Evolutionary conservation across 371 early-diverging fungal genomes (phyloP).

Genomic region (Rhizopus stolonifer): DNA sequence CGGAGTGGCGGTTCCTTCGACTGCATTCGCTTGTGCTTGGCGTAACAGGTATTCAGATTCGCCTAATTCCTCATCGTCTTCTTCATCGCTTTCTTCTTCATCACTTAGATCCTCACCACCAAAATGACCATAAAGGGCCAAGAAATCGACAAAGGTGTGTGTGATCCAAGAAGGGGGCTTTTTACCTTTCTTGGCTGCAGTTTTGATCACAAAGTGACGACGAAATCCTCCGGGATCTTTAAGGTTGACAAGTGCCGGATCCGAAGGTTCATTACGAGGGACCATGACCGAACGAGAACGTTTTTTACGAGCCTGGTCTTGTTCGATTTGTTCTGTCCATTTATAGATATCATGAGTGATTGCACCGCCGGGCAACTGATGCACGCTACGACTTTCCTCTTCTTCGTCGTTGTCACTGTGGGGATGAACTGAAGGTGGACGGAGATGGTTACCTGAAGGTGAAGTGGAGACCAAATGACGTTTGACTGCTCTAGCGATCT

Average conservation of each 20-base stretch:
- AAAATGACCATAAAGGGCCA: constrained; percentile 92
- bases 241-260: constrained; percentile 41
- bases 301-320: constrained; percentile 32
- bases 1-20: constrained; percentile 75
- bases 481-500: constrained; percentile 45
- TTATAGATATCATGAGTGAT: constrained; percentile 62
- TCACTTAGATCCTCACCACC: constrained; percentile 89
- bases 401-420: constrained; percentile 15
- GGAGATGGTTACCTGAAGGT: constrained; percentile 20
- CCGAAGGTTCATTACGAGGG: constrained; percentile 25
- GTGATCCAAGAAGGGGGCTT: constrained; percentile 72
- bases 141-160: constrained; percentile 88
- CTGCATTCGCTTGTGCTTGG: constrained; percentile 55
- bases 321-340: constrained; percentile 45
- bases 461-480: constrained; percentile 42
- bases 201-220: constrained; percentile 68
- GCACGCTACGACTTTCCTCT: constrained; percentile 15
- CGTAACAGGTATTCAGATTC: constrained; percentile 55
- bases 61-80: constrained; percentile 21
- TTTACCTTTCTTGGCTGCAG: constrained; percentile 43
- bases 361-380: constrained; percentile 50
- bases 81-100: constrained; percentile 12
- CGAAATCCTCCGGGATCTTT: constrained; percentile 88
- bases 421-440: constrained; percentile 9
- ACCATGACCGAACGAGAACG: constrained; percentile 39